A percentile compares a stretch with the other conserved stretches of the same genome.
Conservation (phyloP, 208 protist genomes). For the Crithidia fasciculata region DNA sequence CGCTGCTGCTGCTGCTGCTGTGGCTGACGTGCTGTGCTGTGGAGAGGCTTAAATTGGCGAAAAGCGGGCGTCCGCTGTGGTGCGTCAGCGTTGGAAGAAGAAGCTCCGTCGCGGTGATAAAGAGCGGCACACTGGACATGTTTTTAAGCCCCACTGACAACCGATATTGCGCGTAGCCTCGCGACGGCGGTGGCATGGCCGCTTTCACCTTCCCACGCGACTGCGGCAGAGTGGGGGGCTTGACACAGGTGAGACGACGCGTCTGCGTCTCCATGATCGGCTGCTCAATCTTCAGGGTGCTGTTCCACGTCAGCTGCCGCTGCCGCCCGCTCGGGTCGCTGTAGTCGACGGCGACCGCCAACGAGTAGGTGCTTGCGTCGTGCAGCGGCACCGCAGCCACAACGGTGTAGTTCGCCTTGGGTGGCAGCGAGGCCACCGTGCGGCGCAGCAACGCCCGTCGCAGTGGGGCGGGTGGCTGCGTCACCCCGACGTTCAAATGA, state of each 20-base stretch:
- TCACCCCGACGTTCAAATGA: slow-evolving; percentile 39
- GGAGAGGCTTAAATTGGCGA: background rate
- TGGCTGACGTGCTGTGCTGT: background rate
- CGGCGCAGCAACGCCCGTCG: slow-evolving; percentile 35
- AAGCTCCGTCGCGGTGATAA: slow-evolving; percentile 11
- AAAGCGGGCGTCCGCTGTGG: slow-evolving; percentile 19
- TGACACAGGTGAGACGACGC: slow-evolving; percentile 34
- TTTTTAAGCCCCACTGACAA: slow-evolving; percentile 56
- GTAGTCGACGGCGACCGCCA: slow-evolving; percentile 61
- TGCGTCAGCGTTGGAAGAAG: slow-evolving; percentile 15
- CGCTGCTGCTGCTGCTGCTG: background rate
- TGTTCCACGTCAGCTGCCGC: slow-evolving; percentile 59
- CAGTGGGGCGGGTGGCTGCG: slow-evolving; percentile 27
- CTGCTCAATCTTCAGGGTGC: slow-evolving; percentile 52
- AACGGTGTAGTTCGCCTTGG: slow-evolving; percentile 39
- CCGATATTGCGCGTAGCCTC: slow-evolving; percentile 33
- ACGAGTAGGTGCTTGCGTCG: slow-evolving; percentile 41
- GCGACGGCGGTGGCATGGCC: background rate
- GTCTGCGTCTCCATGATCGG: slow-evolving; percentile 46
- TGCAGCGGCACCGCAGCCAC: slow-evolving; percentile 25
- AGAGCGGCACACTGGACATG: slow-evolving; percentile 46
- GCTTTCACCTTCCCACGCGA: background rate
- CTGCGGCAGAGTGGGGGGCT: background rate
- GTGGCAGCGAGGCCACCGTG: slow-evolving; percentile 24
- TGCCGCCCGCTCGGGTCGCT: slow-evolving; percentile 47